Percentiles rank a stretch among this genome's conserved stretches.
phyloP scores from a whole-genome alignment of 2,329 filamentous ascomycete genomes.

The Xenoacremonium recifei region DNA sequence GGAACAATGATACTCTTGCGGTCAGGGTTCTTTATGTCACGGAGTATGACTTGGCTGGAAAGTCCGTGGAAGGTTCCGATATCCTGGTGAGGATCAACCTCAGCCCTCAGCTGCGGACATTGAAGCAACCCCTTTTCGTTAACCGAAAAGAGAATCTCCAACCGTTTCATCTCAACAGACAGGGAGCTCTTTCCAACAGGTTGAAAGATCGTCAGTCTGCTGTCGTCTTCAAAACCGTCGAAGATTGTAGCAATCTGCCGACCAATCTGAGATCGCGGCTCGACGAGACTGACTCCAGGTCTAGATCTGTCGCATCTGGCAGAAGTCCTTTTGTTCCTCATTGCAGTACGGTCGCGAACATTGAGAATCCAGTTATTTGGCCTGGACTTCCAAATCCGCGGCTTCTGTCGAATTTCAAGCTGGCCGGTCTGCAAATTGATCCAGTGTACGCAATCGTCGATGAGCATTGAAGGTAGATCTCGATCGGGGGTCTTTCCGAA shows the following conservation, averaged over 20 bases:
- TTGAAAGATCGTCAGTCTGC: conserved; percentile 34
- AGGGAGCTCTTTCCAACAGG: conserved; percentile 34
- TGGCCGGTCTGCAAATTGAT: conserved; percentile 40
- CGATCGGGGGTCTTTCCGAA: conserved; percentile 27
- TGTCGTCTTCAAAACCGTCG: conserved; percentile 30
- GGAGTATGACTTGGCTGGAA: conserved; percentile 6
- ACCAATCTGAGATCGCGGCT: conserved; percentile 45
- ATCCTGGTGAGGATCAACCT: conserved; percentile 58
- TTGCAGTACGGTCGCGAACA: conserved; percentile 17
- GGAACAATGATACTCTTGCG: conserved; percentile 55
- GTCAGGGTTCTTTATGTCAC: conserved; percentile 34
- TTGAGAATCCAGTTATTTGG: conserved; percentile 34
- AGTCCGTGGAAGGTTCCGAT: conserved; percentile 40
- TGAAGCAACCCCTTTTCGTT: conserved; percentile 40
- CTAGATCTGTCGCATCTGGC: too few relatives aligned
- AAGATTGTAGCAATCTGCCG: conserved; percentile 44
- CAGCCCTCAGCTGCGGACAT: conserved; percentile 47
- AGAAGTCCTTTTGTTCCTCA: conserved; percentile 10
- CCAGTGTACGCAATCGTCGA: conserved; percentile 59
- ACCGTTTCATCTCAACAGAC: conserved; percentile 47
- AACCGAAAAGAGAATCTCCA: conserved; percentile 55
- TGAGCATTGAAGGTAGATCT: conserved; percentile 51
- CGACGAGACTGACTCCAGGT: conserved; percentile 46
- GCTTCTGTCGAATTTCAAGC: conserved; percentile 51
- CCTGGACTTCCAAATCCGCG: conserved; percentile 28